Base-by-base conservation (phyloP, 129 eudicot species). In the Helichrysum umbraculigerum region DNA sequence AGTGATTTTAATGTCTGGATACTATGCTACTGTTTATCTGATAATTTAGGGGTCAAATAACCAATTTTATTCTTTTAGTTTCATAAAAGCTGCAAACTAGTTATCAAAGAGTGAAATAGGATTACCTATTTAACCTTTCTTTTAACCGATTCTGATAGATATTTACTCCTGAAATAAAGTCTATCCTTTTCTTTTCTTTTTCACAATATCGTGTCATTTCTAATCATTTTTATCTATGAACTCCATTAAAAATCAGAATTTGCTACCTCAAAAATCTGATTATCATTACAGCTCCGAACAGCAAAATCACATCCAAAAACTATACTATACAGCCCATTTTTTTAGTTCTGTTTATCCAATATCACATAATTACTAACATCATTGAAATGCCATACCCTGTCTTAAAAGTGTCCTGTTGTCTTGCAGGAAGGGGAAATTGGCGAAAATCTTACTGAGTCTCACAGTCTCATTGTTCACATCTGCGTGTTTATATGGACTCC, bases 401-500 rank as follows among this genome's bases (percentile, higher is more conserved):
- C 3, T 42, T 71, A 19, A 77, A 15, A 41, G 6, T 69, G 28
- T 68, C 52, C 47, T 44, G 30, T 22, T 32, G 20, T 83, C 59
- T 59, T 79, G 85, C 97, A 93, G 98, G 80, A 91, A 91, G 82
- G 99, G 99, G 21, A 91, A 89, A 66, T 19, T 89, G 11, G 90
- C 90, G 12, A 94, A 94, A 74, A 92, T 94, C 64, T 70, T 86
- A 28, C 88, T 94, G 29, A 75, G 84, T 72, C 91, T 89, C 37
- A 60, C 81, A 4, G 97, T 94, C 80, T 91, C 93, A 15, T 51
- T 94, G 44, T 94, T 94, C 81, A 94, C 99, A 5, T 94, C 99
- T 4, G 92, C 88, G 37, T 89, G 97, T 85, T 78, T 88, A 66
- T 94, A 91, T 10, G 96, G 99, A 17, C 97, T 94, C 30, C 99